Evolutionary conservation across 371 early-diverging fungal genomes (phyloP).

Genomic region (Mucor irregularis): DNA sequence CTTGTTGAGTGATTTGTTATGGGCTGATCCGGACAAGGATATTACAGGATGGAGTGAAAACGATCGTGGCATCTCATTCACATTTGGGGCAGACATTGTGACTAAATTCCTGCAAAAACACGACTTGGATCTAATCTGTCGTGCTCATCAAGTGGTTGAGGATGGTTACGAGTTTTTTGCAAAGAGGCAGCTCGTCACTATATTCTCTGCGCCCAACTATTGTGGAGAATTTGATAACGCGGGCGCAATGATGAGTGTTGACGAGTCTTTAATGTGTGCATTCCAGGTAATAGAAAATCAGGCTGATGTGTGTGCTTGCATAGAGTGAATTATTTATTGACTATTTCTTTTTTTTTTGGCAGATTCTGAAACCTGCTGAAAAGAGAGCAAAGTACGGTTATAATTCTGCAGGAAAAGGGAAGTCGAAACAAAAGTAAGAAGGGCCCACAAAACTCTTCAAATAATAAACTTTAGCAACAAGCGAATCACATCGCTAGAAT

Average conservation of each 20-base stretch:
- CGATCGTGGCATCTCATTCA: conserved; percentile 94
- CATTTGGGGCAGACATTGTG: conserved; percentile 89
- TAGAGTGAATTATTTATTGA: background rate
- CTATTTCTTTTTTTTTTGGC: background rate
- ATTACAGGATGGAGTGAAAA: conserved; percentile 91
- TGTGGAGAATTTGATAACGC: conserved; percentile 98
- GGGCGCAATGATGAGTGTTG: conserved; percentile 94
- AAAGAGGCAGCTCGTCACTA: conserved; percentile 88
- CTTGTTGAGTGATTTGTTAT: conserved; percentile 77
- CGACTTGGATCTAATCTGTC: conserved; percentile 89
- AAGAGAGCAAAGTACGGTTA: conserved; percentile 31
- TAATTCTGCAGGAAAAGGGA: conserved; percentile 14
- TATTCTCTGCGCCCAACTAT: conserved; percentile 98
- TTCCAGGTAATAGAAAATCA: conserved; percentile 61
- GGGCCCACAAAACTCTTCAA: no score
- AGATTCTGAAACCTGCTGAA: conserved; percentile 36
- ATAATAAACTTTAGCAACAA: conserved; percentile 10
- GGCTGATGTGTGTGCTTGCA: background rate
- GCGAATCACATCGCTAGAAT: no score
- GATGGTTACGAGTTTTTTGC: conserved; percentile 99
- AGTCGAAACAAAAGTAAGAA: conserved; percentile 13
- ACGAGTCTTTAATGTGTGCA: conserved; percentile 87
- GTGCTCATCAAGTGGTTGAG: conserved; percentile 98
- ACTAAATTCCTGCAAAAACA: conserved; percentile 82
- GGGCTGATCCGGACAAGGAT: conserved; percentile 82